Conservation (phyloP, 441 rosid species). For the Raphanus hybrid region DNA sequence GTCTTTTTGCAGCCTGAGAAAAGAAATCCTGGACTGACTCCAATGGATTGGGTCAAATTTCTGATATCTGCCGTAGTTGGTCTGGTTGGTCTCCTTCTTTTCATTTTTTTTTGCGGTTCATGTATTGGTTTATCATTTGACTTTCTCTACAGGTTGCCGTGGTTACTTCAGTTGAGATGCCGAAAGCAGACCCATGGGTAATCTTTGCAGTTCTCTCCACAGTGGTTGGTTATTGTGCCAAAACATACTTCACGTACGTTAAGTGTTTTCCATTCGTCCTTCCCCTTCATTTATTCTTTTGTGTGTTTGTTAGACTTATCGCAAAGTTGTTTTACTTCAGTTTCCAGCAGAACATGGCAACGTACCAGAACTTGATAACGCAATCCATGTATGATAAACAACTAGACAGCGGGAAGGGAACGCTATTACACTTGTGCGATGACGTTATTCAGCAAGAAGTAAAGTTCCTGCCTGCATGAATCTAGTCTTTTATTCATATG, state of each 20-base stretch:
- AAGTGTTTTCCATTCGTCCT: conserved; percentile 45
- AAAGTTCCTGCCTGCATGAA: conserved; percentile 42
- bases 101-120: neutral
- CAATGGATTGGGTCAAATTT: conserved; percentile 98
- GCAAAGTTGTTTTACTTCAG: conserved; percentile 47
- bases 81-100: conserved; percentile 64
- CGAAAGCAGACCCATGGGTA: conserved; percentile 90
- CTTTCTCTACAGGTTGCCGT: conserved; percentile 73
- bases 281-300: neutral
- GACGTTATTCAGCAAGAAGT: conserved; percentile 76
- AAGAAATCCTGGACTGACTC: conserved; percentile 95
- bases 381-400: conserved; percentile 95
- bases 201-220: conserved; percentile 85
- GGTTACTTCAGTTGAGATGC: conserved; percentile 76
- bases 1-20: conserved; percentile 79
- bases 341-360: conserved; percentile 80
- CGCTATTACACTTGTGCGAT: conserved; percentile 95
- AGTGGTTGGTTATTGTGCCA: conserved; percentile 93
- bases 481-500: neutral
- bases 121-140: neutral
- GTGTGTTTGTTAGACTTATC: neutral
- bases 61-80: conserved; percentile 83
- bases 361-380: conserved; percentile 88
- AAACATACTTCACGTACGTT: conserved; percentile 99
- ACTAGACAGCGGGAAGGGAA: conserved; percentile 95